Conservation (phyloP, 2,329 filamentous ascomycete genomes). For the Tolypocladium tropicale region DNA sequence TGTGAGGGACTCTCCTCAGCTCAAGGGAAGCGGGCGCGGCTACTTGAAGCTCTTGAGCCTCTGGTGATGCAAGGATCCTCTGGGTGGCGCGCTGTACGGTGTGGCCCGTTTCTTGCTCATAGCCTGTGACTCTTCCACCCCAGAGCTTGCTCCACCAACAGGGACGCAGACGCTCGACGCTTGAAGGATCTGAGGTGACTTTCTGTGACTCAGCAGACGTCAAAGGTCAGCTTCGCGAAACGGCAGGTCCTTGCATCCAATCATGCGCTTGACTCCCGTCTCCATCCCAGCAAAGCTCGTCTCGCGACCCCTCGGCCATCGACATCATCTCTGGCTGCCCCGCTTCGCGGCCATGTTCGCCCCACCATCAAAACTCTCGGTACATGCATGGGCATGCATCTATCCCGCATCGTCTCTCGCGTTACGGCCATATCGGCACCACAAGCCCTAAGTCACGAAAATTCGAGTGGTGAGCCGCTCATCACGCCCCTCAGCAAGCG, state of each 20-base stretch:
- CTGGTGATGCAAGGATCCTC: background rate
- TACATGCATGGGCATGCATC: conserved; percentile 17
- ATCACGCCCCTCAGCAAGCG: conserved; percentile 17
- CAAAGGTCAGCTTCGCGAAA: background rate
- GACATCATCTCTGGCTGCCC: conserved; percentile 8
- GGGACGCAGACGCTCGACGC: background rate
- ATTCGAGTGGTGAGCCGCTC: conserved; percentile 15
- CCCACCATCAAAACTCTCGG: conserved; percentile 11
- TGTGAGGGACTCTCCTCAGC: background rate
- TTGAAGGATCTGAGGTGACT: background rate
- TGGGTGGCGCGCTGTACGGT: background rate
- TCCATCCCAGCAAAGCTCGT: background rate
- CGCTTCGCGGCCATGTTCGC: conserved; percentile 12
- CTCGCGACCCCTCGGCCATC: background rate
- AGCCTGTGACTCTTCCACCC: background rate
- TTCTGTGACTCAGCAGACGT: background rate
- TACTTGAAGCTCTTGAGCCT: background rate
- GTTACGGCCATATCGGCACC: conserved; percentile 19
- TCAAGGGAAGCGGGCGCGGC: background rate
- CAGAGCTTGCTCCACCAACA: background rate
- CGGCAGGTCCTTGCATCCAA: background rate
- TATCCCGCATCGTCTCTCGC: conserved; percentile 9
- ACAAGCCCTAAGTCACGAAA: conserved; percentile 30
- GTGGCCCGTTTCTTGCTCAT: conserved; percentile 7
- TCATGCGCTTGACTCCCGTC: background rate